These are phyloP conservation scores for Erythrobasidium yunnanense DNA, from an alignment of 768 basidiomycete genomes.

Conservation along the genomic window DNA sequence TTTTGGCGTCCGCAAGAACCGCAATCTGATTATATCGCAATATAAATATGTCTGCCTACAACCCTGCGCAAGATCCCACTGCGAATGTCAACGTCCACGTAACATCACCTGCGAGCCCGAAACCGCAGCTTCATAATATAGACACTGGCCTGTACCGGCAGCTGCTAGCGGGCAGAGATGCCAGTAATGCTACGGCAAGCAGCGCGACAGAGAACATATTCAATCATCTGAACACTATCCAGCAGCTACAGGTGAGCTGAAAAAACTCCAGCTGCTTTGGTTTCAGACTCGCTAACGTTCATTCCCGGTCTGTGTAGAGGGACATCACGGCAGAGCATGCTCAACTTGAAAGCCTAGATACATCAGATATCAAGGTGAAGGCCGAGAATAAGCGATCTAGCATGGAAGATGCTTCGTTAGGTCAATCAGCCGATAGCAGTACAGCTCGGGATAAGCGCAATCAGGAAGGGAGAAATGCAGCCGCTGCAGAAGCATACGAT, in stretches of 20 bases:
- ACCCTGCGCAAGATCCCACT: no score
- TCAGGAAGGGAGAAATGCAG: background rate
- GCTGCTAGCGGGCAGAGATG: background rate
- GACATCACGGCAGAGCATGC: constrained; percentile 14
- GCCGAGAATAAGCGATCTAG: background rate
- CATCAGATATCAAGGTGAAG: background rate
- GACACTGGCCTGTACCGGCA: background rate
- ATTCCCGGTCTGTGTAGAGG: background rate
- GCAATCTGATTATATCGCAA: no score
- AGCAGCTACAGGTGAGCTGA: constrained; percentile 4
- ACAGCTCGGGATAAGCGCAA: no score
- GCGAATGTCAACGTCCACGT: no score
- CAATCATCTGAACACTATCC: constrained; percentile 9
- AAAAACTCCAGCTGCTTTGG: background rate
- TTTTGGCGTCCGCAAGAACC: no score
- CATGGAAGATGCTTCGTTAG: background rate
- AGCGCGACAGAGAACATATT: constrained; percentile 14
- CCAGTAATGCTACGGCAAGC: background rate
- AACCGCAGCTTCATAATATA: background rate
- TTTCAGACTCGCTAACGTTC: background rate
- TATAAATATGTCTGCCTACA: no score
- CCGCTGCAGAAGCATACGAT: constrained; percentile 18
- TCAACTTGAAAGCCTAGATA: background rate
- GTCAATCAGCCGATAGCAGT: no score
- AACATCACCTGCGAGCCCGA: no score